Evolutionary conservation across 352 stramenopile genomes (phyloP).

Genomic region (Pythium graminicola): DNA sequence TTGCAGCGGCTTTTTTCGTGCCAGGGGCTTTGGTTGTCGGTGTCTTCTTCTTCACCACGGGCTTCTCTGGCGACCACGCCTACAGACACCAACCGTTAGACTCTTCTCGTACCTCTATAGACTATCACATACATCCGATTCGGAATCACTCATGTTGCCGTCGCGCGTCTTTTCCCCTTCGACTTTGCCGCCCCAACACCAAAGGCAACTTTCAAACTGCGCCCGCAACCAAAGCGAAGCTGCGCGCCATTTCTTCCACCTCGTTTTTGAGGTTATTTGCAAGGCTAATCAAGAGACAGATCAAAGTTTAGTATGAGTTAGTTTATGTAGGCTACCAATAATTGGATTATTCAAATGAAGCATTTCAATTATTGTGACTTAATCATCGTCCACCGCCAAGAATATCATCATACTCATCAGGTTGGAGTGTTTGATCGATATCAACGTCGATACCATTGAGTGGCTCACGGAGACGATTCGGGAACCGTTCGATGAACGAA

Average conservation of each 20-base stretch:
- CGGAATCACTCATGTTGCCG: conserved; percentile 17
- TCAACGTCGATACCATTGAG: conserved; percentile 8
- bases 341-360: neutral
- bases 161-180: conserved; percentile 17
- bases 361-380: neutral
- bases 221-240: conserved; percentile 4
- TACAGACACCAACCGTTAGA: conserved; percentile 8
- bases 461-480: conserved; percentile 32
- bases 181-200: conserved; percentile 3
- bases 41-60: conserved; percentile 17
- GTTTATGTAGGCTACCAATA: too few species aligned
- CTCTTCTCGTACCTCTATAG: neutral
- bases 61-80: conserved; percentile 21
- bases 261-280: conserved; percentile 13
- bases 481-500: conserved; percentile 64
- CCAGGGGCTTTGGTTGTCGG: conserved; percentile 13
- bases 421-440: conserved; percentile 21
- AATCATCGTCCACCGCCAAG: conserved; percentile 33
- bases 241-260: too few species aligned
- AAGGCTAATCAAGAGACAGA: neutral
- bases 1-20: conserved; percentile 27
- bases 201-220: conserved; percentile 27
- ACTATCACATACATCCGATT: conserved; percentile 16
- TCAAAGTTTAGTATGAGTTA: too few species aligned
- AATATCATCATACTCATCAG: conserved; percentile 41